Conservation (phyloP, 2,329 filamentous ascomycete species). For the Aspergillus brasiliensis region DNA sequence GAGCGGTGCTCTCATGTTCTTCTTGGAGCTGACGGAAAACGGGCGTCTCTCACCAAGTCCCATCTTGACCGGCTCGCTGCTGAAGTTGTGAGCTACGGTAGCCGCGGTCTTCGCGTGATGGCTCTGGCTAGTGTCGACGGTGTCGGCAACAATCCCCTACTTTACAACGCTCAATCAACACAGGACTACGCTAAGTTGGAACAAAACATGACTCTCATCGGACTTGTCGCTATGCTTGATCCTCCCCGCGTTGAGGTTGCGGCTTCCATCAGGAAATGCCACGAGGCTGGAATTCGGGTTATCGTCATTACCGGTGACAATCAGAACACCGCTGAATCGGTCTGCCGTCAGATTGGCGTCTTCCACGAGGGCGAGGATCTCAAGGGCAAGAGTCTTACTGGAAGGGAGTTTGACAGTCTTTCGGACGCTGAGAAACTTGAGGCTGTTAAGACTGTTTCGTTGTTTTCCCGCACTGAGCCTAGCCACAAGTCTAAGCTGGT, state of each 20-base stretch:
- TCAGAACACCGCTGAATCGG: constrained; percentile 94
- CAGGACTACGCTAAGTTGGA: constrained; percentile 84
- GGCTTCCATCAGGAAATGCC: constrained; percentile 82
- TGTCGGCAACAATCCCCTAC: constrained; percentile 68
- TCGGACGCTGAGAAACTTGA: constrained; percentile 76
- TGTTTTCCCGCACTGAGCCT: constrained; percentile 96
- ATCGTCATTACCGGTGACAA: constrained; percentile 99
- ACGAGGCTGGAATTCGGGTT: constrained; percentile 89
- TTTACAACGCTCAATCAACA: constrained; percentile 76
- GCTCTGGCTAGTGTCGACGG: constrained; percentile 85
- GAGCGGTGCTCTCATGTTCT: constrained; percentile 86
- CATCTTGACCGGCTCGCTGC: constrained; percentile 70
- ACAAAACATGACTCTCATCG: constrained; percentile 90
- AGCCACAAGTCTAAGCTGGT: constrained; percentile 97
- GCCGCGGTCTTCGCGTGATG: constrained; percentile 90
- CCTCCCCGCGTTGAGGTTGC: constrained; percentile 92
- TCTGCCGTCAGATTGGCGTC: constrained; percentile 95
- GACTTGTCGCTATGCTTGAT: constrained; percentile 94
- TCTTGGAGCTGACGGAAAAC: constrained; percentile 75
- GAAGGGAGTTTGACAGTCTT: constrained; percentile 88
- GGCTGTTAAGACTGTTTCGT: constrained; percentile 79
- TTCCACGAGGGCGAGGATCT: constrained; percentile 82
- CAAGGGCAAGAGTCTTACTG: constrained; percentile 89
- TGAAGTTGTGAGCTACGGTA: constrained; percentile 87
- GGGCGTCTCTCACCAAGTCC: constrained; percentile 69